Percentiles rank a stretch among this genome's conserved stretches.
Conservation (phyloP, 768 basidiomycete species). For the Trametes punicea region DNA sequence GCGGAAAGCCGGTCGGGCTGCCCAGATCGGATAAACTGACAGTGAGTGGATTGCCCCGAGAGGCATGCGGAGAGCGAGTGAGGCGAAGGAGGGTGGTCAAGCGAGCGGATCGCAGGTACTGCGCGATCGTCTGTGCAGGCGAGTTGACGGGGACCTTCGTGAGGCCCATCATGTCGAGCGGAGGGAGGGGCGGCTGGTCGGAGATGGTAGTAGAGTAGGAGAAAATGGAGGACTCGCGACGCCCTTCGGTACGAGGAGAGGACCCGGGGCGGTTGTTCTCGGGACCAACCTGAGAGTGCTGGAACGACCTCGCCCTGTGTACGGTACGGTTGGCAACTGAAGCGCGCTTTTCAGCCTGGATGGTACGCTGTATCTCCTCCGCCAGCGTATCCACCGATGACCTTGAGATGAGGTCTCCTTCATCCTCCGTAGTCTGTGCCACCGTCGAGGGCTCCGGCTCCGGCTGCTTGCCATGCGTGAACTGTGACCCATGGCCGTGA, state of each 20-base stretch:
- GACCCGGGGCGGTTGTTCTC: constrained; percentile 18
- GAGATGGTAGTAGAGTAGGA: constrained; percentile 27
- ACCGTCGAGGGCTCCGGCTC: constrained; percentile 53
- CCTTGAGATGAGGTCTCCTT: constrained; percentile 64
- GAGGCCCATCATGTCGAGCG: constrained; percentile 28
- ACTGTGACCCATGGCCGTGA: constrained; percentile 38
- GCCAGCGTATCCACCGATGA: constrained; percentile 88
- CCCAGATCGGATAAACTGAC: constrained; percentile 96
- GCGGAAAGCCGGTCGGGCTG: constrained; percentile 76
- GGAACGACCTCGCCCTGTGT: constrained; percentile 29
- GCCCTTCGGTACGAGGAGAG: constrained; percentile 22
- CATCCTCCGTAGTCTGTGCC: constrained; percentile 49
- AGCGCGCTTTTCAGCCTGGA: constrained; percentile 51
- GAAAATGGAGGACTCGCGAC: constrained; percentile 28
- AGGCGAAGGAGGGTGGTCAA: constrained; percentile 81
- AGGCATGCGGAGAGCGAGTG: constrained; percentile 76
- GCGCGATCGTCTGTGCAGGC: constrained; percentile 71
- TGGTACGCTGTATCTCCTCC: constrained; percentile 71
- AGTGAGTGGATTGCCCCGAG: constrained; percentile 66
- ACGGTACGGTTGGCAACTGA: constrained; percentile 35
- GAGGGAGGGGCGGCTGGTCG: constrained; percentile 26
- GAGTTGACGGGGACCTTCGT: constrained; percentile 46
- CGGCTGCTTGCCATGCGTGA: constrained; percentile 44
- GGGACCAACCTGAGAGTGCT: constrained; percentile 20
- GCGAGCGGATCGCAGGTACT: constrained; percentile 82